phyloP scores from a whole-genome alignment of 192 early-diverging fungal genomes.

The Backusella psychrophila region DNA sequence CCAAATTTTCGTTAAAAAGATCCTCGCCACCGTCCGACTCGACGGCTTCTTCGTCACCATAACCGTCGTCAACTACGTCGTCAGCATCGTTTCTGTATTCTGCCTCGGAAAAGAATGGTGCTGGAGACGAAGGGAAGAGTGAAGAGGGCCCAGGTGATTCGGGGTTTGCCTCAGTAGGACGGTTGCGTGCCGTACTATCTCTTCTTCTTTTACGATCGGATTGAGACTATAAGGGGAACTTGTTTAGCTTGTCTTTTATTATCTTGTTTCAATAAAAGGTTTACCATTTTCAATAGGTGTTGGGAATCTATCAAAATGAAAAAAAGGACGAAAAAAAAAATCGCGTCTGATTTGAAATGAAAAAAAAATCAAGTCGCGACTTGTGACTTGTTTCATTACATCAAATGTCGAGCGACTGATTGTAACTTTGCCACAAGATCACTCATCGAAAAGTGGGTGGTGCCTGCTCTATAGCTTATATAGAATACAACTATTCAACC shows the following conservation, averaged over 20 bases:
- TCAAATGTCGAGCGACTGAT: too few species aligned
- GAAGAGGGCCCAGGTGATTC: constrained; percentile 42
- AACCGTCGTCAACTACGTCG: constrained; percentile 52
- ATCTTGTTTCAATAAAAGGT: too few species aligned
- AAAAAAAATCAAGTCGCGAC: too few species aligned
- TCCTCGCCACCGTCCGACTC: constrained; percentile 88
- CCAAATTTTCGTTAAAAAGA: constrained; percentile 84
- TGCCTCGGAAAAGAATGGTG: constrained; percentile 48
- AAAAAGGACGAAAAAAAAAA: too few species aligned
- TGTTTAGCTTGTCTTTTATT: neutral
- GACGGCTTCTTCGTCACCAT: constrained; percentile 48
- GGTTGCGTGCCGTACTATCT: constrained; percentile 35
- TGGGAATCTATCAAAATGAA: too few species aligned
- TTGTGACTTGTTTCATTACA: too few species aligned
- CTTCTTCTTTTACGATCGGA: constrained; percentile 55
- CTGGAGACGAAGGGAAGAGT: constrained; percentile 43
- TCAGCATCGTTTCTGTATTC: constrained; percentile 48
- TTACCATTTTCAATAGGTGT: too few species aligned
- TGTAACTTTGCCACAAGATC: too few species aligned
- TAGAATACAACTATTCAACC: too few species aligned
- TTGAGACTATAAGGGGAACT: neutral
- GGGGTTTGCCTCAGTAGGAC: constrained; percentile 15
- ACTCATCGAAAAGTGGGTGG: too few species aligned
- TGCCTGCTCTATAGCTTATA: too few species aligned
- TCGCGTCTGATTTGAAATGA: too few species aligned